Evolutionary conservation across 805 yeast genomes (phyloP), one percentile per base, ranked within the genome.

Genomic region (Candida gorgasii): DNA sequence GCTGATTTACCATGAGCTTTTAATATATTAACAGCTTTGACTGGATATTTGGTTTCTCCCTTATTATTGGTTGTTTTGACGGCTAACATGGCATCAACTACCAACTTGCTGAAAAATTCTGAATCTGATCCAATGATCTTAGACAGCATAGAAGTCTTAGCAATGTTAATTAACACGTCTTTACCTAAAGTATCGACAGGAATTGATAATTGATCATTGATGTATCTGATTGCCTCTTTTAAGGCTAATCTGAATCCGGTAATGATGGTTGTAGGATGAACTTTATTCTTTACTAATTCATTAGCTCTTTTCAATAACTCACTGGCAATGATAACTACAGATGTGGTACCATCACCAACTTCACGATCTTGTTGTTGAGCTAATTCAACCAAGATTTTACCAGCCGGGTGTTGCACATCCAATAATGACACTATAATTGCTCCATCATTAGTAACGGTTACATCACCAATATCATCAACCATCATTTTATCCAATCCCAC

Each of bases 301-400:
- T 89, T 89, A 30, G 99, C 99, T 50, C 96, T 79, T 57, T 86
- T 86, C 58, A 93, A 74, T 43, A 93, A 71, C 67, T 93, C 99
- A 26, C 95, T 78, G 17, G 99, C 98, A 61, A 95, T 84, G 48
- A 93, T 89, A 30, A 93, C 99, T 39, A 93, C 99, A 12, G 96
- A 86, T 0, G 99, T 93, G 33, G 99, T 90, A 54, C 98, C 98
- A 60, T 90, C 98, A 47, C 97, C 99, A 41, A 93, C 97, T 68
- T 93, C 99, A 57, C 96, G 80, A 65, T 93, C 99, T 72, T 93
- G 99, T 65, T 93, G 98, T 65, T 93, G 97, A 2, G 99, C 99
- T 59, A 93, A 76, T 60, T 93, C 98, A 38, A 93, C 99, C 45
- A 93, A 73, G 55, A 93, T 93, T 69, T 89, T 92, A 13, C 98